phyloP scores from a whole-genome alignment of 2,329 filamentous ascomycete species.

The Colletotrichum trifolii region DNA sequence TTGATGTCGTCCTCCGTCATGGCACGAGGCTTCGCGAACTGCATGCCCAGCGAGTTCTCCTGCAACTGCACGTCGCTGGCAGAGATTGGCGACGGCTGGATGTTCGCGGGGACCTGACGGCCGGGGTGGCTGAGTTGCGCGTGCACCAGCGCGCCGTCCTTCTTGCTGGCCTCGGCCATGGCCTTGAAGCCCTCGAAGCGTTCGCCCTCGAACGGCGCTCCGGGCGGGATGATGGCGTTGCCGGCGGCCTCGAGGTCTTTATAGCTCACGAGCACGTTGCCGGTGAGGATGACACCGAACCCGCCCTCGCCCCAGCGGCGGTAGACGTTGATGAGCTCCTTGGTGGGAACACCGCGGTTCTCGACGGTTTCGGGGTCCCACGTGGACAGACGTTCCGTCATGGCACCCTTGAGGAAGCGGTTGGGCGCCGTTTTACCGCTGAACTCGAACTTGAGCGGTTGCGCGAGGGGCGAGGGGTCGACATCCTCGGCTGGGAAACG shows the following conservation, averaged over 20 bases:
- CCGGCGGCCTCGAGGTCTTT: conserved; percentile 65
- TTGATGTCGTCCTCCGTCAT: conserved; percentile 64
- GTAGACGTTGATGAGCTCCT: conserved; percentile 63
- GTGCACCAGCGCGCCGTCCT: conserved; percentile 65
- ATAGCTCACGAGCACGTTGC: conserved; percentile 71
- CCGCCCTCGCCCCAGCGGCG: conserved; percentile 66
- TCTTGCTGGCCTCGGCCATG: conserved; percentile 60
- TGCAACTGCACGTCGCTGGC: conserved; percentile 53
- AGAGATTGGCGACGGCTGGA: conserved; percentile 52
- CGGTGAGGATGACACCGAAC: conserved; percentile 65
- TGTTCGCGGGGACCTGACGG: conserved; percentile 55
- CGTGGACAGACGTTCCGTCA: conserved; percentile 72
- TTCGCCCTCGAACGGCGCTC: conserved; percentile 61
- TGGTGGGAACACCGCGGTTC: conserved; percentile 57
- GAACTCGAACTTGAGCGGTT: conserved; percentile 61
- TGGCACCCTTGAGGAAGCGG: conserved; percentile 73
- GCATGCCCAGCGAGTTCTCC: conserved; percentile 56
- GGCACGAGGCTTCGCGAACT: conserved; percentile 62
- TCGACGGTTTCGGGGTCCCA: conserved; percentile 66
- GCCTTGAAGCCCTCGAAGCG: conserved; percentile 66
- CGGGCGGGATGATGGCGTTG: conserved; percentile 66
- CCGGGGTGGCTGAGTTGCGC: conserved; percentile 73
- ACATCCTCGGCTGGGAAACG: conserved; percentile 18
- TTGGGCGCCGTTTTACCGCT: conserved; percentile 68
- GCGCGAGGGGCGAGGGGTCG: conserved; percentile 46